Evolutionary conservation across 2,329 filamentous ascomycete genomes (phyloP), one percentile per base, ranked within the genome.

Genomic region (Thielaviopsis euricoi): DNA sequence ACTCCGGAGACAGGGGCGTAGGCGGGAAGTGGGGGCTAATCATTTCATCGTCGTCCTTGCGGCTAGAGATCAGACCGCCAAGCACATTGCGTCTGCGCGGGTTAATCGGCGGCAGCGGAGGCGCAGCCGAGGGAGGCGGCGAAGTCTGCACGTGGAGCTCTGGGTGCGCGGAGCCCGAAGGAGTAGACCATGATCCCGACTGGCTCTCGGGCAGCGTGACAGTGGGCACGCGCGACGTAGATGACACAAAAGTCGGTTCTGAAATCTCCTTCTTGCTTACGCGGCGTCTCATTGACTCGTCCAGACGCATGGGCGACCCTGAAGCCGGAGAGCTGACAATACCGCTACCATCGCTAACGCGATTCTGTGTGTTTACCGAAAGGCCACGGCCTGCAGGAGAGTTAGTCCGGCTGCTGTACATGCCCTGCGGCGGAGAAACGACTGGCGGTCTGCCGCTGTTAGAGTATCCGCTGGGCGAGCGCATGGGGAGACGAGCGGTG

Each of bases 61-160:
- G 52, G 1, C 58, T 33, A 10, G 4, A 54, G 40, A 53, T 53
- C 0, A 65, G 66, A 19, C 68, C 67, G 19, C 70, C 68, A n/a
- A 72, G 65, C 1, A 71, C 66, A 10, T 72, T 73, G 56, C 76
- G 73, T 10, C 79, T 74, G 53, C 77, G 73, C 26, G 79, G 79
- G 64, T 82, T 82, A 65, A 82, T 78, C 1, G 79, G 78, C 2
- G 79, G 79, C 40, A 82, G 60, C 1, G 79, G 79, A 2, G 79
- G 78, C 1, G 69, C 71, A 52, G 71, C 70, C 49, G 72, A 62
- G 6, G 69, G 70, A 13, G 25, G 7, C 25, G 25, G 7, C 7
- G 71, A 72, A 6, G 64, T 65, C 26, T 58, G 55, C 15, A 69
- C 65, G 15, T 69, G 59, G 62, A 71, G 73, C 33, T 68, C 69